Evolutionary conservation across 1,284 basidiomycete species (phyloP).

Genomic region (Ceratobasidium papillatum): DNA sequence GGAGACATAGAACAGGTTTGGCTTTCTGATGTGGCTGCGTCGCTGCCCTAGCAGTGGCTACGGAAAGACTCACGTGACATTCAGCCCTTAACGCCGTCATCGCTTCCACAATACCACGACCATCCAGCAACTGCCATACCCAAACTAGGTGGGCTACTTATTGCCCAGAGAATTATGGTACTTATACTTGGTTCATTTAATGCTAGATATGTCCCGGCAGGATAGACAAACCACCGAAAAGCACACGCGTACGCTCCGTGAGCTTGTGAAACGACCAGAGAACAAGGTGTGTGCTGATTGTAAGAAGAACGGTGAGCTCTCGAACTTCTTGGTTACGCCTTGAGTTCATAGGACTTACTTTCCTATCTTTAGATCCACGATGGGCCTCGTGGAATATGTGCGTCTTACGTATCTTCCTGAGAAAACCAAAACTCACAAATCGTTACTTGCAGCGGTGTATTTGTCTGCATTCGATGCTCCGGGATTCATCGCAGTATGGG

Average conservation of each 20-base stretch:
- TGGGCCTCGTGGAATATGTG: conserved; percentile 99
- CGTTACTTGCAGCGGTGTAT: conserved; percentile 72
- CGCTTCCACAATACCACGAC: conserved; percentile 20
- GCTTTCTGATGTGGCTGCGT: too few relatives aligned
- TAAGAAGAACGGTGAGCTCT: conserved; percentile 82
- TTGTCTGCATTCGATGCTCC: conserved; percentile 97
- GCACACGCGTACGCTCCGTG: conserved; percentile 78
- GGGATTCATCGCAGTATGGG: conserved; percentile 98
- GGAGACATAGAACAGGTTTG: too few relatives aligned
- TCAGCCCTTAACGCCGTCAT: background rate
- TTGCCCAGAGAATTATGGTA: background rate
- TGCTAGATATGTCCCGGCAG: conserved; percentile 53
- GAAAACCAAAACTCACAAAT: conserved; percentile 40
- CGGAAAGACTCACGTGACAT: background rate
- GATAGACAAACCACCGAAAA: conserved; percentile 86
- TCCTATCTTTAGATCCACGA: conserved; percentile 76
- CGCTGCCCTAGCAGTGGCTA: too few relatives aligned
- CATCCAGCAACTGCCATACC: background rate
- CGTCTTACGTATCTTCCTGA: conserved; percentile 48
- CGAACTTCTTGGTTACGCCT: background rate
- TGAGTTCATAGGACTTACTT: background rate
- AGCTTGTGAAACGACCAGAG: conserved; percentile 86
- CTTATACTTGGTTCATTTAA: background rate
- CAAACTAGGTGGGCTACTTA: background rate
- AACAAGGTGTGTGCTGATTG: conserved; percentile 96